phyloP scores from a whole-genome alignment of 495 filamentous ascomycete species.

The Amphirosellinia nigrospora region DNA sequence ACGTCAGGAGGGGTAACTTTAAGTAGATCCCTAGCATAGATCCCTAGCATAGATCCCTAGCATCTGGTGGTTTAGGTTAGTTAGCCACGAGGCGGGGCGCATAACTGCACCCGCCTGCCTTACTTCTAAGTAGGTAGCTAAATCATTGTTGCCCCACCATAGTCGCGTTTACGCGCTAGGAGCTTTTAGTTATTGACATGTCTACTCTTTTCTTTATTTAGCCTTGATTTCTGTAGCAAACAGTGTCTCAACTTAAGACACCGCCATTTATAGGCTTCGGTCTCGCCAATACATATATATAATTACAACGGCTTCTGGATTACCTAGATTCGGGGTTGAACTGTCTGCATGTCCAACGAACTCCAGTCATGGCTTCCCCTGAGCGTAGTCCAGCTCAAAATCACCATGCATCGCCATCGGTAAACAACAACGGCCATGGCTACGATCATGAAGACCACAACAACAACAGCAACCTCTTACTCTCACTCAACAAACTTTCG shows the following conservation, averaged over 20 bases:
- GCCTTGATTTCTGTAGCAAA: neutral
- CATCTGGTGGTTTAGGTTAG: conserved; percentile 8
- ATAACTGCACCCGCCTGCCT: neutral
- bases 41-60: neutral
- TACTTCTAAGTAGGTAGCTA: neutral
- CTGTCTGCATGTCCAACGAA: conserved; percentile 27
- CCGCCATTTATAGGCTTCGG: neutral
- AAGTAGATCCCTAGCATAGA: neutral
- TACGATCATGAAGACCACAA: conserved; percentile 29
- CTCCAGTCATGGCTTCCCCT: conserved; percentile 35
- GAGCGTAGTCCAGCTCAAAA: conserved; percentile 32
- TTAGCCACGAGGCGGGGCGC: conserved; percentile 12
- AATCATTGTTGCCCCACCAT: conserved; percentile 15
- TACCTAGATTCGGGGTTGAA: neutral
- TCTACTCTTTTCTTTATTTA: neutral
- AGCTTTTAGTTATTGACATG: neutral
- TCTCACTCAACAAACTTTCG: conserved; percentile 50
- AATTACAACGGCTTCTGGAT: neutral
- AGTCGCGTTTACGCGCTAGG: conserved; percentile 22
- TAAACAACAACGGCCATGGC: conserved; percentile 31
- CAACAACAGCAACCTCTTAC: conserved; percentile 44
- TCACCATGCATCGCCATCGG: conserved; percentile 15
- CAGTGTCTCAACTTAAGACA: neutral
- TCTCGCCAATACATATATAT: neutral
- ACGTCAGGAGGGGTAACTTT: conserved; percentile 22